A percentile compares a stretch with the other conserved stretches of the same genome.
Conservation (phyloP, 1,139 yeast genomes). For the Pneumocystis sp. region DNA sequence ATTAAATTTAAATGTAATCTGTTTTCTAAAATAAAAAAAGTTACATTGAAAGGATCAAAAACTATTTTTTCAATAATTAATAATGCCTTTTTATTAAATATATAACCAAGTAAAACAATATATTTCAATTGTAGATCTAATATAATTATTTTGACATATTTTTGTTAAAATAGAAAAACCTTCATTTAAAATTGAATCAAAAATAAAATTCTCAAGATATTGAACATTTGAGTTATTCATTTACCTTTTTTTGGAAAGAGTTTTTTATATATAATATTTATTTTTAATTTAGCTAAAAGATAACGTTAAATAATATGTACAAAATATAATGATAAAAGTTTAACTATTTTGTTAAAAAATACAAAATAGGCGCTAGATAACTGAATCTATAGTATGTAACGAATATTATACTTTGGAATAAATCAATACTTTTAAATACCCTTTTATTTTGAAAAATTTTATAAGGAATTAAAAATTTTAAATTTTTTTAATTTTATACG, state of each 20-base stretch:
- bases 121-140: slow-evolving; percentile 64
- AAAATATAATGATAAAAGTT: too few relatives aligned
- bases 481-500: too few relatives aligned
- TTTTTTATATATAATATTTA: neutral
- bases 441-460: too few relatives aligned
- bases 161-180: slow-evolving; percentile 7
- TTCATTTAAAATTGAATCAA: slow-evolving; percentile 1
- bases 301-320: neutral
- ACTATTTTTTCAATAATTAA: slow-evolving; percentile 58
- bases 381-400: neutral
- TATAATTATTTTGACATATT: slow-evolving; percentile 62
- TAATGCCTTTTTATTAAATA: slow-evolving; percentile 49
- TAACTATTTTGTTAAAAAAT: neutral
- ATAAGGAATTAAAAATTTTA: too few relatives aligned
- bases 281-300: too few relatives aligned
- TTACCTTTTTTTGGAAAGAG: neutral
- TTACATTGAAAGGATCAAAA: slow-evolving; percentile 26
- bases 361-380: neutral
- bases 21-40: slow-evolving; percentile 13
- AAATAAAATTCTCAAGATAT: neutral
- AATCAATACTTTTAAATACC: too few relatives aligned
- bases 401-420: neutral
- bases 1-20: slow-evolving; percentile 30
- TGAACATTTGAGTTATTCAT: neutral
- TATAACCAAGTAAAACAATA: slow-evolving; percentile 74